phyloP scores from a whole-genome alignment of 495 filamentous ascomycete species.

The Letharia columbiana region DNA sequence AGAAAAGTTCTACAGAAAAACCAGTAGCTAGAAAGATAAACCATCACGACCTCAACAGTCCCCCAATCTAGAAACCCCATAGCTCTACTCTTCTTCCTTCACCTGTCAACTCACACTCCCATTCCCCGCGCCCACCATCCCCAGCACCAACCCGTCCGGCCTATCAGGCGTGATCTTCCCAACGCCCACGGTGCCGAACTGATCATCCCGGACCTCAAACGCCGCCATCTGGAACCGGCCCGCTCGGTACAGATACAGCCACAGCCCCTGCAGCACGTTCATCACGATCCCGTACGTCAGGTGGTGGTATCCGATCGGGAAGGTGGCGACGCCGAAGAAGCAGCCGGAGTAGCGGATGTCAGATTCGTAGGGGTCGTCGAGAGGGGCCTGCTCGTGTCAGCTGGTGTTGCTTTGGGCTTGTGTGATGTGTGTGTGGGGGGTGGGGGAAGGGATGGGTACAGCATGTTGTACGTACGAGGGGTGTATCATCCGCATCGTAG shows the following conservation, averaged over 20 bases:
- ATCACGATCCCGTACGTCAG: slow-evolving; percentile 1
- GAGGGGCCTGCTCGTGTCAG: not conserved
- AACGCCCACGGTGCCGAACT: not conserved
- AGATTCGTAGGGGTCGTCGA: not conserved
- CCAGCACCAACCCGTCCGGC: not conserved
- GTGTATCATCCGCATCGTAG: not conserved
- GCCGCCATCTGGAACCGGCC: not conserved
- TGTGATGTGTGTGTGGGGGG: no score
- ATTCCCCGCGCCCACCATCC: not conserved
- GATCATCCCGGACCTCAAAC: slow-evolving; percentile 6
- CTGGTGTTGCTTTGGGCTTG: no score
- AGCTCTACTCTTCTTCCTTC: not conserved
- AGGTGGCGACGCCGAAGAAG: slow-evolving; percentile 1
- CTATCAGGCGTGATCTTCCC: not conserved
- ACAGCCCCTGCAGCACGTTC: slow-evolving; percentile 6
- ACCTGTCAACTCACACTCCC: not conserved
- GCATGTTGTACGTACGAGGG: not conserved
- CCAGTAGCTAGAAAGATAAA: not conserved
- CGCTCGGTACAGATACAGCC: slow-evolving; percentile 1
- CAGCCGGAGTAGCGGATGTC: not conserved
- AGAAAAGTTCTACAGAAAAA: not conserved
- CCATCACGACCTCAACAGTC: no score
- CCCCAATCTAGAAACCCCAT: no score
- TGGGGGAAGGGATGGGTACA: no score
- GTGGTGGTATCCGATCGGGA: not conserved